Conservation (phyloP, 2,329 filamentous ascomycete species). For the Fusarium buxicola region DNA sequence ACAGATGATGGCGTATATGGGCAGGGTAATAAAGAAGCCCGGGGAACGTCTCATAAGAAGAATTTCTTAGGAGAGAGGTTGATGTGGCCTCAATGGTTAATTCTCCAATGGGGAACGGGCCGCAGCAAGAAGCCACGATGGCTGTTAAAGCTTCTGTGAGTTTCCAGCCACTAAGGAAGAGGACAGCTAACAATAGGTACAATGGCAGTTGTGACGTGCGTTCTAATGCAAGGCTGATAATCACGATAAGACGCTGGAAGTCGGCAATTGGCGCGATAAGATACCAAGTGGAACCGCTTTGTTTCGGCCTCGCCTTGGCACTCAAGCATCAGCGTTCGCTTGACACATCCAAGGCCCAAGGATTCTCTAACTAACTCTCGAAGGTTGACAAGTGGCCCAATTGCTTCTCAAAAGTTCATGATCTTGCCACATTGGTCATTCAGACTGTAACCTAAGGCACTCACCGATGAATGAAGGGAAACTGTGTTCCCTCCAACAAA, state of each 20-base stretch:
- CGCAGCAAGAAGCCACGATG: slow-evolving; percentile 47
- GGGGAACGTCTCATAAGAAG: slow-evolving; percentile 28
- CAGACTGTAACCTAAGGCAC: not conserved
- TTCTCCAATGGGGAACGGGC: slow-evolving; percentile 34
- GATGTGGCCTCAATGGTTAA: slow-evolving; percentile 52
- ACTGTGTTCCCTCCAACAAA: slow-evolving; percentile 6
- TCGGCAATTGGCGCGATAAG: slow-evolving; percentile 41
- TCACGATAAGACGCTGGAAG: slow-evolving; percentile 2
- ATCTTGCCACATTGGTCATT: slow-evolving; percentile 33
- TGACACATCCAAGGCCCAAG: slow-evolving; percentile 30
- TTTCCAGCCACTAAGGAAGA: slow-evolving; percentile 48
- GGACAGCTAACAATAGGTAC: slow-evolving; percentile 51
- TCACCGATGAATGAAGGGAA: not conserved
- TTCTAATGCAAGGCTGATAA: slow-evolving; percentile 45
- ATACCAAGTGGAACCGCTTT: slow-evolving; percentile 2
- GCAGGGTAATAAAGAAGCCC: slow-evolving; percentile 24
- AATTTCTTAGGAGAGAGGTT: slow-evolving; percentile 41
- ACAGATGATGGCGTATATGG: slow-evolving; percentile 37
- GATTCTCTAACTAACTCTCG: slow-evolving; percentile 27
- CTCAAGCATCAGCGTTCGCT: slow-evolving; percentile 21
- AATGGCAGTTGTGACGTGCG: slow-evolving; percentile 37
- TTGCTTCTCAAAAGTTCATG: slow-evolving; percentile 35
- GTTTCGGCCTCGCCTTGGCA: slow-evolving; percentile 26
- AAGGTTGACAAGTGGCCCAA: slow-evolving; percentile 37
- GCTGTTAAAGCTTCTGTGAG: slow-evolving; percentile 38